Evolutionary conservation across 805 yeast species (phyloP).

Genomic region (Starmerella lactis-condensi): DNA sequence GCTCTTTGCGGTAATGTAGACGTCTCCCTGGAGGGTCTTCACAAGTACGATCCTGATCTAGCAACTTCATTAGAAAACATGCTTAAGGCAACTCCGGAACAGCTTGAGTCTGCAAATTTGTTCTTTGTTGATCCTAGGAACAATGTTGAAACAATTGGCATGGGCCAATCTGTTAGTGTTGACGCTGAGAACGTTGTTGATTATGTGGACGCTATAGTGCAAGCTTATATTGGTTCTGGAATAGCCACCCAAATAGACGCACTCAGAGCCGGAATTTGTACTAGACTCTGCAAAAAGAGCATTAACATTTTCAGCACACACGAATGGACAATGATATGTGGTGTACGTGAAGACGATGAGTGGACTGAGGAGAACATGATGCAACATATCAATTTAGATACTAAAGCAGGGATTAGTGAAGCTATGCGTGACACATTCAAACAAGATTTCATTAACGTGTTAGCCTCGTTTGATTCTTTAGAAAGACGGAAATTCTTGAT

Average conservation of each 20-base stretch:
- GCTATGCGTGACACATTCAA: slow-evolving; percentile 72
- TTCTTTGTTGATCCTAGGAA: slow-evolving; percentile 65
- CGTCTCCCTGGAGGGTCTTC: slow-evolving; percentile 6
- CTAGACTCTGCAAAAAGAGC: slow-evolving; percentile 62
- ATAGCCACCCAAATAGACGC: slow-evolving; percentile 43
- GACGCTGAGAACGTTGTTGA: slow-evolving; percentile 34
- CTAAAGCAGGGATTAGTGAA: no score
- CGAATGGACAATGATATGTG: slow-evolving; percentile 53
- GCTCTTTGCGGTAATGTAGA: slow-evolving; percentile 26
- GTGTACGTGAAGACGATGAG: slow-evolving; percentile 47
- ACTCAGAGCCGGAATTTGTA: slow-evolving; percentile 64
- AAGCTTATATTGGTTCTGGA: slow-evolving; percentile 44
- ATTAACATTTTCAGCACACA: slow-evolving; percentile 50
- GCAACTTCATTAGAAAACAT: slow-evolving; percentile 10
- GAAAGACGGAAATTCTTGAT: slow-evolving; percentile 63
- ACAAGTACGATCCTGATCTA: slow-evolving; percentile 12
- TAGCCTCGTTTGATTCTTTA: slow-evolving; percentile 33
- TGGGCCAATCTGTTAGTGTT: slow-evolving; percentile 38
- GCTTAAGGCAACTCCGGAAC: slow-evolving; percentile 23
- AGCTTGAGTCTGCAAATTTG: slow-evolving; percentile 38
- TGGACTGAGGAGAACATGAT: slow-evolving; percentile 45
- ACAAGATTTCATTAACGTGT: slow-evolving; percentile 42
- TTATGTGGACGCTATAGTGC: slow-evolving; percentile 41
- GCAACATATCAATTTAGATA: slow-evolving; percentile 54
- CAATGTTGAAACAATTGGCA: slow-evolving; percentile 35